Conservation (phyloP, 371 early-diverging fungal species). For the Apophysomyces trapeziformis region DNA sequence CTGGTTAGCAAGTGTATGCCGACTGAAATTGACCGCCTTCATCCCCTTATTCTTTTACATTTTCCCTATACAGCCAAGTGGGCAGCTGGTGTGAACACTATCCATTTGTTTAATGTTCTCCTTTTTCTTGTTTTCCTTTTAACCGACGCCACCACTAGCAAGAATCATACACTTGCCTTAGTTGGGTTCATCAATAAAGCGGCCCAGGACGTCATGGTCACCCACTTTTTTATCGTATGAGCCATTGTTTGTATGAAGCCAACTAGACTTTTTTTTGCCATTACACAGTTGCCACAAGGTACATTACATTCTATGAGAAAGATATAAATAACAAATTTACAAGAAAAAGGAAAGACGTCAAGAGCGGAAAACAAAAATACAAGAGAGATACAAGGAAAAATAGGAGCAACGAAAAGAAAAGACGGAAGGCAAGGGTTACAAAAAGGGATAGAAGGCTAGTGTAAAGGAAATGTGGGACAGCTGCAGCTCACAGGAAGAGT, state of each 20-base stretch:
- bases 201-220: background rate
- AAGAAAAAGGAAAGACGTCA: background rate
- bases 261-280: background rate
- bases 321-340: background rate
- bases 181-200: background rate
- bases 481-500: background rate
- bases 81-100: background rate
- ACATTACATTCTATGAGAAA: slow-evolving; percentile 6
- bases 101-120: no score
- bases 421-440: background rate
- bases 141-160: background rate
- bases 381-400: background rate
- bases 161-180: background rate
- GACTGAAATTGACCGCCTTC: no score
- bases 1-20: no score
- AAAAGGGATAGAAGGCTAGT: no score
- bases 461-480: background rate
- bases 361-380: background rate
- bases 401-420: background rate
- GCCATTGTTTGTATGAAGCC: background rate
- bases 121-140: no score
- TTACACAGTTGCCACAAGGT: background rate
- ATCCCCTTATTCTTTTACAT: no score
- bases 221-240: background rate
- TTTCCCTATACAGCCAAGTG: background rate